A percentile compares a stretch with the other conserved stretches of the same genome.
These are phyloP conservation scores for Gossypium australe DNA, from an alignment of 345 rosid species.

Conservation along the genomic window DNA sequence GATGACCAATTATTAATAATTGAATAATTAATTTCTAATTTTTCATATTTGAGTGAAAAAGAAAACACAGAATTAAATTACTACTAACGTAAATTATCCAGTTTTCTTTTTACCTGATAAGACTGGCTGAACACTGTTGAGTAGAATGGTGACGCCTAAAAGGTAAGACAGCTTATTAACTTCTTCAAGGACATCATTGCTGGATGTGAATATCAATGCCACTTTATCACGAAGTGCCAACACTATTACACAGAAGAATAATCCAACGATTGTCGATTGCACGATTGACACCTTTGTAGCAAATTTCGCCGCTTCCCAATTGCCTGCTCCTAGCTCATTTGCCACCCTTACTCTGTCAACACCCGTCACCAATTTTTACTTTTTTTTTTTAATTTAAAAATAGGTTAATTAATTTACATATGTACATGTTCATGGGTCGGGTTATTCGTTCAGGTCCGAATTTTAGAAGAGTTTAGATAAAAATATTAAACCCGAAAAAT, in stretches of 20 bases:
- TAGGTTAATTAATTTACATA: no score
- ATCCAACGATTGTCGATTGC: conserved; percentile 34
- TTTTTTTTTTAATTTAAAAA: no score
- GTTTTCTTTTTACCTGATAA: conserved; percentile 28
- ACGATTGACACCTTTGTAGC: conserved; percentile 28
- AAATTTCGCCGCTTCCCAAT: conserved; percentile 36
- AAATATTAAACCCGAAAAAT: no score
- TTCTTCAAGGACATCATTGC: conserved; percentile 24
- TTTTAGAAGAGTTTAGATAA: no score
- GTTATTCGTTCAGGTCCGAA: fast-evolving
- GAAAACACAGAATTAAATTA: no score
- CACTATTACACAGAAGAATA: conserved; percentile 27
- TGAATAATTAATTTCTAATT: no score
- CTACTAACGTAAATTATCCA: no score
- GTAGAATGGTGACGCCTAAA: conserved; percentile 33
- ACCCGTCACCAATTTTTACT: background rate
- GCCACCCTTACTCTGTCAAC: conserved; percentile 42
- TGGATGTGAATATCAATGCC: conserved; percentile 35
- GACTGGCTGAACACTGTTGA: conserved; percentile 47
- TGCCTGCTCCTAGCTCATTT: conserved; percentile 45
- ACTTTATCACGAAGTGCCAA: conserved; percentile 25
- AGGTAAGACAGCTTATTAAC: conserved; percentile 29
- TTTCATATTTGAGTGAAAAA: no score
- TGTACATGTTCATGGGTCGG: fast-evolving
- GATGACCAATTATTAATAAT: no score